Percentiles rank a stretch among this genome's conserved stretches.
phyloP scores from a whole-genome alignment of 352 stramenopile species.

The Globisporangium okanoganense region DNA sequence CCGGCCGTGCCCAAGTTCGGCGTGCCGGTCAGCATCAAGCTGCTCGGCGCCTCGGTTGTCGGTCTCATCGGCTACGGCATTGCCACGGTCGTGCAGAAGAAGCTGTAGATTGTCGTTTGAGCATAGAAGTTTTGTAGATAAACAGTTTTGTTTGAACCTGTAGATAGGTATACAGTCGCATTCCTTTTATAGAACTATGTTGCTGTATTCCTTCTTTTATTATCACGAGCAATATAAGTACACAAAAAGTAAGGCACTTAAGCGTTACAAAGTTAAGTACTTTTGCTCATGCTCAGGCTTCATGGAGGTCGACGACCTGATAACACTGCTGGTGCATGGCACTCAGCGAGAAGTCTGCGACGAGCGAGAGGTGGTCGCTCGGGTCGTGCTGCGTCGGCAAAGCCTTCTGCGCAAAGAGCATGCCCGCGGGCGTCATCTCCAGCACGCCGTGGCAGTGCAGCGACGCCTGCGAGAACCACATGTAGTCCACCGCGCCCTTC shows the following conservation, averaged over 20 bases:
- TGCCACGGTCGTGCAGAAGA: constrained; percentile 45
- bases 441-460: constrained; percentile 61
- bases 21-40: constrained; percentile 64
- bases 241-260: too few species aligned
- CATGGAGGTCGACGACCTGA: not conserved
- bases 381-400: constrained; percentile 50
- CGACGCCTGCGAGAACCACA: constrained; percentile 51
- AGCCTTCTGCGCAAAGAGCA: constrained; percentile 44
- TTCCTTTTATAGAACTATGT: not conserved
- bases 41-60: constrained; percentile 45
- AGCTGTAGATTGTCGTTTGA: too few species aligned
- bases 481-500: constrained; percentile 66
- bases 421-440: constrained; percentile 47
- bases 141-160: too few species aligned
- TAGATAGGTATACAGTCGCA: constrained; percentile 14
- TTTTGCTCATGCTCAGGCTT: not conserved
- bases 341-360: constrained; percentile 55
- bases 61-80: constrained; percentile 61
- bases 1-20: constrained; percentile 69
- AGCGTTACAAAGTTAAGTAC: too few species aligned
- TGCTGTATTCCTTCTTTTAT: not conserved
- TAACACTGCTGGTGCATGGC: constrained; percentile 9
- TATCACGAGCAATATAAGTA: too few species aligned
- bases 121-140: too few species aligned
- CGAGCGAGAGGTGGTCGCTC: constrained; percentile 66